phyloP scores from a whole-genome alignment of 2,329 filamentous ascomycete genomes.

The Calonectria fujianensis region DNA sequence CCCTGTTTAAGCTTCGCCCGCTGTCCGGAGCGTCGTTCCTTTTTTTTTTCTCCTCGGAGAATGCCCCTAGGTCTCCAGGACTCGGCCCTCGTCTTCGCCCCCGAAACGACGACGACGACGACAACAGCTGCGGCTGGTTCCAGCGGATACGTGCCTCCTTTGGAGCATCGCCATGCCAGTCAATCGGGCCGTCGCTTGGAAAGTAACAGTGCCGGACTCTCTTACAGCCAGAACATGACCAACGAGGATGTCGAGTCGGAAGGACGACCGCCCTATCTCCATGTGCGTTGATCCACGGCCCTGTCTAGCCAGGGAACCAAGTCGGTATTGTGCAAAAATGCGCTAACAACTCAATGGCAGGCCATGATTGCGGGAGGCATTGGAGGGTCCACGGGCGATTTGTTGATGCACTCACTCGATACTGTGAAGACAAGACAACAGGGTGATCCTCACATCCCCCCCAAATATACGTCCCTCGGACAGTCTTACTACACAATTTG shows the following conservation, averaged over 20 bases:
- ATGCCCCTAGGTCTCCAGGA: constrained; percentile 55
- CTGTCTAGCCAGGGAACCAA: neutral
- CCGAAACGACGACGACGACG: constrained; percentile 47
- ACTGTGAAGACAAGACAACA: constrained; percentile 99
- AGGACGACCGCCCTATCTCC: constrained; percentile 66
- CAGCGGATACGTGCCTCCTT: constrained; percentile 50
- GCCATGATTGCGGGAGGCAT: constrained; percentile 96
- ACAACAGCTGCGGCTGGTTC: constrained; percentile 13
- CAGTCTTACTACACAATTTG: constrained; percentile 95
- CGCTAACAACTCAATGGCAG: constrained; percentile 66
- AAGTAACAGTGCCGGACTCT: constrained; percentile 52
- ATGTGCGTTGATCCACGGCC: constrained; percentile 58
- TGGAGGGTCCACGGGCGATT: constrained; percentile 94
- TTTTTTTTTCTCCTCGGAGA: constrained; percentile 43
- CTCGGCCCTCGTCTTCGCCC: constrained; percentile 50
- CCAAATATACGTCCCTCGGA: constrained; percentile 93
- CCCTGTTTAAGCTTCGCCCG: constrained; percentile 23
- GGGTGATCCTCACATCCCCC: constrained; percentile 93
- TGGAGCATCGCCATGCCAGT: constrained; percentile 59
- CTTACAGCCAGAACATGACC: constrained; percentile 59
- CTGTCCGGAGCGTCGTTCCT: constrained; percentile 39
- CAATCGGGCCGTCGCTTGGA: constrained; percentile 53
- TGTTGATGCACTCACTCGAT: constrained; percentile 99
- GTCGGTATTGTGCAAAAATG: constrained; percentile 26
- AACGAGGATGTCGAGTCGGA: constrained; percentile 64